Percentiles rank a stretch among this genome's conserved stretches.
Conservation (phyloP, 2,329 filamentous ascomycete species). For the Fusarium neocosmosporiellum region DNA sequence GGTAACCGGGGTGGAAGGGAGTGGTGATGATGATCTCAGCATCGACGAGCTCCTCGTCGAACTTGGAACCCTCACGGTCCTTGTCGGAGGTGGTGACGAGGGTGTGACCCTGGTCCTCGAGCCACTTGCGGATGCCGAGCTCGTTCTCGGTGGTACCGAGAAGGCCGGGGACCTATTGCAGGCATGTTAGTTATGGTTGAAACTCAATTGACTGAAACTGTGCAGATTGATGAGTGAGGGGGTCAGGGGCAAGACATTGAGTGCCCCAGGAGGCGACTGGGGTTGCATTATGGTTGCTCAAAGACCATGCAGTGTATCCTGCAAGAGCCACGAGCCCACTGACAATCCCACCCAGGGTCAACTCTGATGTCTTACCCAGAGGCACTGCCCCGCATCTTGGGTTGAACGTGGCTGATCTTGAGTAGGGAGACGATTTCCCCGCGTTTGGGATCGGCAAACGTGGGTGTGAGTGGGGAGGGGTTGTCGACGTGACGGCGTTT, state of each 20-base stretch:
- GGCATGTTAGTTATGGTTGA: constrained; percentile 30
- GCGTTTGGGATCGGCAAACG: constrained; percentile 44
- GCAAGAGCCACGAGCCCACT: constrained; percentile 17
- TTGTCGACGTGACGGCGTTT: constrained; percentile 14
- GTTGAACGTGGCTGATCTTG: constrained; percentile 38
- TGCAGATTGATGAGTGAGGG: constrained; percentile 1
- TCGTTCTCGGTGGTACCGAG: constrained; percentile 98
- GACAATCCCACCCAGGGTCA: constrained; percentile 16
- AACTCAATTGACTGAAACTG: constrained; percentile 19
- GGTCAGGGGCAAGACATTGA: constrained; percentile 17
- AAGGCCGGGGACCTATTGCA: constrained; percentile 75
- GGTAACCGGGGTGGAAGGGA: constrained; percentile 98
- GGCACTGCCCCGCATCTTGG: constrained; percentile 35
- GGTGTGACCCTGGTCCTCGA: constrained; percentile 96
- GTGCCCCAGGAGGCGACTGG: constrained; percentile 7
- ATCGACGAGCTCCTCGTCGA: constrained; percentile 95
- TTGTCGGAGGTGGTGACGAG: constrained; percentile 98
- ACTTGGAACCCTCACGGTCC: constrained; percentile 91
- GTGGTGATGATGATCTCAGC: constrained; percentile 99
- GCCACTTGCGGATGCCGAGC: constrained; percentile 96
- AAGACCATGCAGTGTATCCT: constrained; percentile 23
- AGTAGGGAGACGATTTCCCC: constrained; percentile 40
- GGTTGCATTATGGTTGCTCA: constrained; percentile 27
- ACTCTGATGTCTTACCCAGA: constrained; percentile 20
- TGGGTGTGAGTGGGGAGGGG: constrained; percentile 28